Percentiles rank a stretch among this genome's conserved stretches.
Evolutionary conservation across 2,329 filamentous ascomycete genomes (phyloP).

Genomic region (Lasiodiplodia gonubiensis): DNA sequence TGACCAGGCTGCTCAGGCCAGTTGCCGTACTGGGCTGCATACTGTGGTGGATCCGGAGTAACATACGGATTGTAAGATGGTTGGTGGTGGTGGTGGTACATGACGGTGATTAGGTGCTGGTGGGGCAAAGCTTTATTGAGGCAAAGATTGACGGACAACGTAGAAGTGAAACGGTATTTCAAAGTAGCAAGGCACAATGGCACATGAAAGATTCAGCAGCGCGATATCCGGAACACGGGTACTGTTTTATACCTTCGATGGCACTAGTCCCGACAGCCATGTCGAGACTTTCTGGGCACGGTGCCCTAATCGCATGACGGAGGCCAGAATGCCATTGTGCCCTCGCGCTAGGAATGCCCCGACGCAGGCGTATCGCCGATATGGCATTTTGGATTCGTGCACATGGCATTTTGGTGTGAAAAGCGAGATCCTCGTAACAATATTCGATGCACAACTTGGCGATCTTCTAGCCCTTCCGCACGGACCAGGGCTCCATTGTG

Average conservation of each 20-base stretch:
- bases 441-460: slow-evolving; percentile 21
- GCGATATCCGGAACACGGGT: not conserved
- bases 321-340: slow-evolving; percentile 11
- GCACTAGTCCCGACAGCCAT: not conserved
- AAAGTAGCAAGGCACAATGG: not conserved
- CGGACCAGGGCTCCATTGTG: not conserved
- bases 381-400: slow-evolving; percentile 20
- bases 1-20: slow-evolving; percentile 7
- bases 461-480: slow-evolving; percentile 19
- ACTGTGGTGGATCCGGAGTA: slow-evolving; percentile 17
- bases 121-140: not conserved
- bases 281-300: slow-evolving; percentile 1
- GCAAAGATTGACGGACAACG: not conserved
- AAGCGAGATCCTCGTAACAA: slow-evolving; percentile 29
- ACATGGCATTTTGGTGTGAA: slow-evolving; percentile 22
- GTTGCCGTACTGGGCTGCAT: slow-evolving; percentile 18
- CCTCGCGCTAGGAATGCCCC: slow-evolving; percentile 12
- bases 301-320: slow-evolving; percentile 14
- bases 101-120: not conserved
- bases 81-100: slow-evolving; percentile 26
- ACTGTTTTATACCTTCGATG: slow-evolving; percentile 12
- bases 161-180: not conserved
- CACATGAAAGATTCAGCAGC: not conserved
- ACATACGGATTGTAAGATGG: slow-evolving; percentile 22
- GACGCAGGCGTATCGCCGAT: slow-evolving; percentile 24